Evolutionary conservation across 192 early-diverging fungal genomes (phyloP).

Genomic region (Pilaira anomala): DNA sequence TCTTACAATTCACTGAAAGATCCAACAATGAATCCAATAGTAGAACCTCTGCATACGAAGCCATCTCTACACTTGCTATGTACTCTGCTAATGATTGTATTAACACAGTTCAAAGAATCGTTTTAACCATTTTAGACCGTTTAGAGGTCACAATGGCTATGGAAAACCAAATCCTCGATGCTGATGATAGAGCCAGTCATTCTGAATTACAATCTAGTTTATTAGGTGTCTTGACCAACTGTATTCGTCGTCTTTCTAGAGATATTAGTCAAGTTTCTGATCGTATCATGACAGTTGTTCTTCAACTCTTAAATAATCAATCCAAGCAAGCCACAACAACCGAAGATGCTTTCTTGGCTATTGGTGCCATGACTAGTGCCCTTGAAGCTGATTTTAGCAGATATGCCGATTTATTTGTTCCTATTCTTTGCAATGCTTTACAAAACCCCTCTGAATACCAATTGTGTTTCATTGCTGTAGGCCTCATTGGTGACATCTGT

Average conservation of each 20-base stretch:
- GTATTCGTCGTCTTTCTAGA: constrained; percentile 74
- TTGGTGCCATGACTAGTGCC: constrained; percentile 82
- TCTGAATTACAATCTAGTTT: constrained; percentile 92
- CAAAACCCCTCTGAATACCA: constrained; percentile 91
- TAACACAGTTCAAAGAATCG: constrained; percentile 71
- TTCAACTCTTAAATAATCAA: constrained; percentile 68
- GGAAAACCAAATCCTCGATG: constrained; percentile 69
- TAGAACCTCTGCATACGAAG: constrained; percentile 90
- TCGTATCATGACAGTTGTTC: constrained; percentile 82
- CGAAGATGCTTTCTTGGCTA: constrained; percentile 91
- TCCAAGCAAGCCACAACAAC: constrained; percentile 75
- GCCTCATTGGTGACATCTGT: constrained; percentile 96
- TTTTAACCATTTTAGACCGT: constrained; percentile 71
- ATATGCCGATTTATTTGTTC: constrained; percentile 85
- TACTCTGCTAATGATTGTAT: constrained; percentile 69
- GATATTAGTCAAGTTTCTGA: constrained; percentile 79
- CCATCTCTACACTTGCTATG: constrained; percentile 79
- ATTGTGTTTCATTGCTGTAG: constrained; percentile 90
- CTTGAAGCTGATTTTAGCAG: constrained; percentile 84
- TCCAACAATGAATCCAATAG: constrained; percentile 79
- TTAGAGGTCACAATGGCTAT: constrained; percentile 72
- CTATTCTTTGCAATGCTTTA: constrained; percentile 76
- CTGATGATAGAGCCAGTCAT: constrained; percentile 79
- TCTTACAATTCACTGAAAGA: constrained; percentile 72
- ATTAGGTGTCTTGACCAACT: constrained; percentile 83